Evolutionary conservation across 371 early-diverging fungal genomes (phyloP).

Genomic region (Choanephora cucurbitarum): DNA sequence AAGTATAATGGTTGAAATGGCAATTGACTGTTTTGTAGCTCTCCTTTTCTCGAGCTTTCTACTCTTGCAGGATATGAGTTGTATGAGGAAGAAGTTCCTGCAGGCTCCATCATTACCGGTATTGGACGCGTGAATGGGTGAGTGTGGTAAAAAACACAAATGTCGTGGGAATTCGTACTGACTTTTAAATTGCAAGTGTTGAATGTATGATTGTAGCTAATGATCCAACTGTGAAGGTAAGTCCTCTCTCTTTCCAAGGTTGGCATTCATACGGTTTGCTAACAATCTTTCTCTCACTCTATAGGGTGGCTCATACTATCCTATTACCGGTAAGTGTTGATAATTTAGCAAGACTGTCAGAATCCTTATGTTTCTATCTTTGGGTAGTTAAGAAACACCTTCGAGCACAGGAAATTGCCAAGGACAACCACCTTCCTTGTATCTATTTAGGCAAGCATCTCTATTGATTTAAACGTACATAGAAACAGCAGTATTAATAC

Average conservation of each 20-base stretch:
- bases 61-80: slow-evolving; percentile 92
- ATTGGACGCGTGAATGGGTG: slow-evolving; percentile 94
- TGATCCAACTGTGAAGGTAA: slow-evolving; percentile 85
- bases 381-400: slow-evolving; percentile 93
- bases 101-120: slow-evolving; percentile 96
- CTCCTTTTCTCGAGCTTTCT: slow-evolving; percentile 95
- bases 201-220: slow-evolving; percentile 98
- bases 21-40: slow-evolving; percentile 41
- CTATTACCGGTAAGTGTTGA: slow-evolving; percentile 69
- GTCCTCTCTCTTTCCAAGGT: no score
- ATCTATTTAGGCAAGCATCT: slow-evolving; percentile 79
- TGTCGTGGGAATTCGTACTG: slow-evolving; percentile 25
- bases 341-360: neutral
- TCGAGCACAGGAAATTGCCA: slow-evolving; percentile 97
- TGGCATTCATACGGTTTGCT: no score
- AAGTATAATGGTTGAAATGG: slow-evolving; percentile 10
- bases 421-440: slow-evolving; percentile 93
- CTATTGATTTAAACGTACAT: neutral
- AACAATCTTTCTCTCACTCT: slow-evolving; percentile 24
- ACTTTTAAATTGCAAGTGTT: slow-evolving; percentile 49
- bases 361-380: neutral
- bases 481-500: neutral
- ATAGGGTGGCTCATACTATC: slow-evolving; percentile 97
- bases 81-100: slow-evolving; percentile 88
- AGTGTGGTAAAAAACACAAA: slow-evolving; percentile 15